Conservation (phyloP, 768 basidiomycete genomes). For the Agaricus blazei region DNA sequence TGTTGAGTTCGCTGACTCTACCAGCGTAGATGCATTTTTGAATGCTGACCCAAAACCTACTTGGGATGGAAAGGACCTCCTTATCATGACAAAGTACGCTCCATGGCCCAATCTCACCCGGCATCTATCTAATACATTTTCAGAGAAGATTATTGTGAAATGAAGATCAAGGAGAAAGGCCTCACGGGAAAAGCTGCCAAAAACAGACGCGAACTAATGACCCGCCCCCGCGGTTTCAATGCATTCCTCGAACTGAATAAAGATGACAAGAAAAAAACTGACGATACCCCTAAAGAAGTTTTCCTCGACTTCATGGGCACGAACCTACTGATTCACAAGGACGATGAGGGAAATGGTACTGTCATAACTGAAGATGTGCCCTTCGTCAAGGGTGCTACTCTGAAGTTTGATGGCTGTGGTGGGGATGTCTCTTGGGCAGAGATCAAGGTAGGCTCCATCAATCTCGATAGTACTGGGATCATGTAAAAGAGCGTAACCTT, state of each 20-base stretch:
- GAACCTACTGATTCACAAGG: slow-evolving; percentile 58
- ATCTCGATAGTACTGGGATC: not conserved
- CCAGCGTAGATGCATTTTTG: slow-evolving; percentile 69
- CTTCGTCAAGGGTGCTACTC: slow-evolving; percentile 47
- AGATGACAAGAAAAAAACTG: slow-evolving; percentile 27
- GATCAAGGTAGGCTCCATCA: slow-evolving; percentile 37
- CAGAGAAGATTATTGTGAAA: slow-evolving; percentile 84
- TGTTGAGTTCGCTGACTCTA: slow-evolving; percentile 75
- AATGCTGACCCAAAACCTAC: slow-evolving; percentile 76
- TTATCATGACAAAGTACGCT: slow-evolving; percentile 84
- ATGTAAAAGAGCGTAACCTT: not conserved
- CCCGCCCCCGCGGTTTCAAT: slow-evolving; percentile 60
- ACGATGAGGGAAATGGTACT: slow-evolving; percentile 55
- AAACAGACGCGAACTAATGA: slow-evolving; percentile 50
- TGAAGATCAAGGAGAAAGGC: slow-evolving; percentile 96
- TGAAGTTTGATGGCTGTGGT: slow-evolving; percentile 54
- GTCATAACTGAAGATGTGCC: slow-evolving; percentile 59
- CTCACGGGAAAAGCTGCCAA: slow-evolving; percentile 68
- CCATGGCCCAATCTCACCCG: not conserved
- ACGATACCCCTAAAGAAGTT: slow-evolving; percentile 44
- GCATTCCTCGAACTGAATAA: slow-evolving; percentile 67
- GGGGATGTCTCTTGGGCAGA: slow-evolving; percentile 45
- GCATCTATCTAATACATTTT: not conserved
- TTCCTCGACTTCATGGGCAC: slow-evolving; percentile 73
- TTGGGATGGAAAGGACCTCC: slow-evolving; percentile 70